A percentile compares a stretch with the other conserved stretches of the same genome.
Conservation (phyloP, 2,329 filamentous ascomycete species). For the Herpomyces periplanetae region DNA sequence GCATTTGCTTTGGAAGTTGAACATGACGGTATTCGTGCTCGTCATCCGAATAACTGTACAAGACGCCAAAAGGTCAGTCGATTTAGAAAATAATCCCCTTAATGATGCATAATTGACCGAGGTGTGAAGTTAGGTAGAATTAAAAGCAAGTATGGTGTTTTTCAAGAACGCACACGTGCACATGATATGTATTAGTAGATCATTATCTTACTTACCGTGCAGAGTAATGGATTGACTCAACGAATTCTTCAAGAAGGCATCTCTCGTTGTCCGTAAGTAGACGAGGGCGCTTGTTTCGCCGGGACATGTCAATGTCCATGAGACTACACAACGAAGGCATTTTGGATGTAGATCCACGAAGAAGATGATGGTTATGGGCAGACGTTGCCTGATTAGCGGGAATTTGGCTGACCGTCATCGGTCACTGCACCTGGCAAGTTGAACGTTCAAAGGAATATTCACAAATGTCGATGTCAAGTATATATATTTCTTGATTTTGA, state of each 20-base stretch:
- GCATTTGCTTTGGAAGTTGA: slow-evolving; percentile 86
- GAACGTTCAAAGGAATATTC: too few relatives aligned
- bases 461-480: too few relatives aligned
- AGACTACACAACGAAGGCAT: too few relatives aligned
- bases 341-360: too few relatives aligned
- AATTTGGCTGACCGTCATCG: too few relatives aligned
- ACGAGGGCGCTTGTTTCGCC: slow-evolving; percentile 55
- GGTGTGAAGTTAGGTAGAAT: not conserved
- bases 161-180: too few relatives aligned
- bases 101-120: slow-evolving; percentile 3
- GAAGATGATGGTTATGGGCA: too few relatives aligned
- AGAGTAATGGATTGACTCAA: slow-evolving; percentile 83
- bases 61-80: slow-evolving; percentile 4
- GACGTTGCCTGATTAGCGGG: too few relatives aligned
- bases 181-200: too few relatives aligned
- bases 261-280: slow-evolving; percentile 42
- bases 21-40: slow-evolving; percentile 92
- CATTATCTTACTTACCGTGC: slow-evolving; percentile 28
- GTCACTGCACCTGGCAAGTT: too few relatives aligned
- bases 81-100: slow-evolving; percentile 2
- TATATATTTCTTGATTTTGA: too few relatives aligned
- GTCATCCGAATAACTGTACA: slow-evolving; percentile 44
- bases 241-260: slow-evolving; percentile 49
- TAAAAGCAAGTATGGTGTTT: too few relatives aligned
- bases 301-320: slow-evolving; percentile 32